Conservation (phyloP, 2,329 filamentous ascomycete species). For the Moelleriella libera region DNA sequence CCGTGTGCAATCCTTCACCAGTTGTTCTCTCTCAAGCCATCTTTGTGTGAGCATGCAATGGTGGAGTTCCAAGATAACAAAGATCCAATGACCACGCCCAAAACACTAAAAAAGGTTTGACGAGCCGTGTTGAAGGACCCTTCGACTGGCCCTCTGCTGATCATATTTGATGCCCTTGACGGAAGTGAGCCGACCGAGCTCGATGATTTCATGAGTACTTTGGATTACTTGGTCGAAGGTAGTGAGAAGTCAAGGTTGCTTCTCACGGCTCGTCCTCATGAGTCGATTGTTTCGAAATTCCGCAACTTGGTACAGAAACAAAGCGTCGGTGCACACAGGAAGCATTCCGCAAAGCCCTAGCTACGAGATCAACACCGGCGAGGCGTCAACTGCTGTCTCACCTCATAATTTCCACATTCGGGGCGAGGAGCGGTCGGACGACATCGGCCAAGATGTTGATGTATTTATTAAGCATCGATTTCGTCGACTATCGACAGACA, state of each 20-base stretch:
- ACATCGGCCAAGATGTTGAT: neutral
- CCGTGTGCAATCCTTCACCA: neutral
- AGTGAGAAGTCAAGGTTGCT: too few relatives aligned
- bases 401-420: neutral
- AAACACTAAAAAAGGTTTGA: neutral
- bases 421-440: neutral
- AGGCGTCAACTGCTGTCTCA: too few relatives aligned
- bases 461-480: neutral
- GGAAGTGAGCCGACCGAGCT: neutral
- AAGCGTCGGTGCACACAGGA: too few relatives aligned
- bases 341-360: too few relatives aligned
- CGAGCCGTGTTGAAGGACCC: neutral
- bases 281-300: too few relatives aligned
- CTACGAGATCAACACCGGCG: too few relatives aligned
- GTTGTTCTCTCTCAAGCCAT: neutral
- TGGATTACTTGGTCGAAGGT: too few relatives aligned
- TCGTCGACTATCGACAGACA: slow-evolving; percentile 5
- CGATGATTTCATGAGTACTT: too few relatives aligned
- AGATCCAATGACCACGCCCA: neutral
- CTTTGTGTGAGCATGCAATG: neutral
- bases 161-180: neutral
- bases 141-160: neutral
- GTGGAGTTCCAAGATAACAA: neutral
- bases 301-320: too few relatives aligned
- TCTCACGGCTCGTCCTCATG: too few relatives aligned